Percentiles rank a stretch among this genome's conserved stretches.
phyloP scores from a whole-genome alignment of 805 yeast genomes.

The Candida orba region DNA sequence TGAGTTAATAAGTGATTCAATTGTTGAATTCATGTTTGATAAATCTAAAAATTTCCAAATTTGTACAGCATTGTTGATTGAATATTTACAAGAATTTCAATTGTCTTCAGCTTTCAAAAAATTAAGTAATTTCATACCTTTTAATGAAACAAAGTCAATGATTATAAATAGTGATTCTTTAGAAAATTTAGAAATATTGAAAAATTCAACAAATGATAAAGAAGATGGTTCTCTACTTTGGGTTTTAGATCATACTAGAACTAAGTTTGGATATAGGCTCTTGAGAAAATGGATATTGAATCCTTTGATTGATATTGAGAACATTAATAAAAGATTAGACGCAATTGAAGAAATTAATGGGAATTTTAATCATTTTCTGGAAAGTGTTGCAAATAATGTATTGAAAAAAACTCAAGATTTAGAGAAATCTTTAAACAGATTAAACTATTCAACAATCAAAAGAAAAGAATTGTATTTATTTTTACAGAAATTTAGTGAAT shows the following conservation, averaged over 20 bases:
- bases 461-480: conserved; percentile 54
- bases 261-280: conserved; percentile 66
- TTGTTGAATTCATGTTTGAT: conserved; percentile 24
- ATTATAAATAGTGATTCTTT: conserved; percentile 60
- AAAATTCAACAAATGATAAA: conserved; percentile 49
- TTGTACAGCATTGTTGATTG: conserved; percentile 40
- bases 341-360: conserved; percentile 48
- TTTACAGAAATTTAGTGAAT: conserved; percentile 33
- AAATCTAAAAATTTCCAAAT: conserved; percentile 23
- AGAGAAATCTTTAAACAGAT: conserved; percentile 46
- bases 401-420: conserved; percentile 45
- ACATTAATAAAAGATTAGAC: conserved; percentile 53
- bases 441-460: conserved; percentile 52
- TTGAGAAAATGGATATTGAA: conserved; percentile 65
- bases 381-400: conserved; percentile 24
- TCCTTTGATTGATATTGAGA: conserved; percentile 53
- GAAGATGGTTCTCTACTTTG: conserved; percentile 68
- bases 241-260: conserved; percentile 74
- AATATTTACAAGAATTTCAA: conserved; percentile 56
- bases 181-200: conserved; percentile 66
- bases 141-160: conserved; percentile 41
- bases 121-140: conserved; percentile 42
- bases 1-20: conserved; percentile 11
- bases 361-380: conserved; percentile 33
- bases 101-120: conserved; percentile 50